Percentiles rank a stretch among this genome's conserved stretches.
Evolutionary conservation across 345 rosid species (phyloP).

Genomic region (Psidium guajava): DNA sequence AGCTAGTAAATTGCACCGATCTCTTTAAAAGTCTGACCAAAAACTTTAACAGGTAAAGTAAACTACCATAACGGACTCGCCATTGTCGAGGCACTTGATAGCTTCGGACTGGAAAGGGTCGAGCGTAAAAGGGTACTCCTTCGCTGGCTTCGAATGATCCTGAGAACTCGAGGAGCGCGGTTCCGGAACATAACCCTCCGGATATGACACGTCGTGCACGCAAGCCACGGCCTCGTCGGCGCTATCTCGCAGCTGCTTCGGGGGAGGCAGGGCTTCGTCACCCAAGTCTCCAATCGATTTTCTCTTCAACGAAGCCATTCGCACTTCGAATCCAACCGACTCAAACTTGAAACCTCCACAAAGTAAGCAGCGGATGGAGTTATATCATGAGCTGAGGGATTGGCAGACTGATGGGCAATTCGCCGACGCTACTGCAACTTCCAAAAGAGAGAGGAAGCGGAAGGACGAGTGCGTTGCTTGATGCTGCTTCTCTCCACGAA

Average conservation of each 20-base stretch:
- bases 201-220: constrained; percentile 77
- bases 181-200: constrained; percentile 42
- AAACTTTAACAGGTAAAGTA: not conserved
- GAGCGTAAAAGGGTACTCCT: constrained; percentile 83
- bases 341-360: not conserved
- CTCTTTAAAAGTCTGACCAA: not conserved
- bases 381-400: too few relatives aligned
- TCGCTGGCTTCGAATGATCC: constrained; percentile 45
- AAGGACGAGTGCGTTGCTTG: not conserved
- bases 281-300: constrained; percentile 29
- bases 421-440: too few relatives aligned
- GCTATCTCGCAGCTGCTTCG: constrained; percentile 36
- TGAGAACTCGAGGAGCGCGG: constrained; percentile 10
- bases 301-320: constrained; percentile 60
- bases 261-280: constrained; percentile 22
- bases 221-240: constrained; percentile 39
- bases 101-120: constrained; percentile 97
- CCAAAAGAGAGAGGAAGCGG: too few relatives aligned
- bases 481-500: not conserved
- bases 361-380: not conserved
- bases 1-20: not conserved
- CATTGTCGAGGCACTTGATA: constrained; percentile 74
- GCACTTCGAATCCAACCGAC: not conserved
- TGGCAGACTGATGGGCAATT: too few relatives aligned
- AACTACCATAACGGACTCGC: constrained; percentile 84